phyloP scores from a whole-genome alignment of 192 early-diverging fungal species.

The Coemansia sp. region DNA sequence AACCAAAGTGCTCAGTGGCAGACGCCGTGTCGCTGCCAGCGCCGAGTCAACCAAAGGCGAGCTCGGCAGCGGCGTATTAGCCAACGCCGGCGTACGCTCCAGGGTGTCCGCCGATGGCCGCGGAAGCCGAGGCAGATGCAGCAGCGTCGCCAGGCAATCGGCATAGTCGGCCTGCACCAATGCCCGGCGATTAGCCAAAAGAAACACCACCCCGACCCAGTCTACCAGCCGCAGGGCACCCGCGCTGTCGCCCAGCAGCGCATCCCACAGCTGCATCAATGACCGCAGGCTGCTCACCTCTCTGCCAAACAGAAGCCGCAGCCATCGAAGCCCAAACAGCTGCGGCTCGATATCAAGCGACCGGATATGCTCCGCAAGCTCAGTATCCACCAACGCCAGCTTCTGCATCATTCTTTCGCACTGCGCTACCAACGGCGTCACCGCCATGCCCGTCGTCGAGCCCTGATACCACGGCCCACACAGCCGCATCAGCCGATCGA shows the following conservation, averaged over 20 bases:
- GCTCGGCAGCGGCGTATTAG: conserved; percentile 23
- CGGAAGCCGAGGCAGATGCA: conserved; percentile 59
- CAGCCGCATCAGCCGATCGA: conserved; percentile 75
- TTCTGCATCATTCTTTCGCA: conserved; percentile 73
- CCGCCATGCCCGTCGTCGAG: conserved; percentile 22
- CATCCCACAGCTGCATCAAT: conserved; percentile 82
- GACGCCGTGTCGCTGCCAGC: background rate
- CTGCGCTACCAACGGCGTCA: conserved; percentile 67
- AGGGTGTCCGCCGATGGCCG: conserved; percentile 37
- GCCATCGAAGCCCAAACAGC: conserved; percentile 92
- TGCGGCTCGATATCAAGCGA: conserved; percentile 86
- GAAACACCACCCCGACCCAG: conserved; percentile 74
- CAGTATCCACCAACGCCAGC: conserved; percentile 67
- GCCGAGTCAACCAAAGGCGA: background rate
- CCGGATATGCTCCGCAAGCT: conserved; percentile 68
- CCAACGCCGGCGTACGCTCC: conserved; percentile 32
- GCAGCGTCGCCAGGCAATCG: conserved; percentile 59
- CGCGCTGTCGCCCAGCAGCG: conserved; percentile 73
- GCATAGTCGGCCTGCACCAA: conserved; percentile 65
- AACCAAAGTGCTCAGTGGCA: conserved; percentile 14
- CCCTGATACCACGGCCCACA: conserved; percentile 83
- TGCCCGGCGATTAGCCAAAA: conserved; percentile 60
- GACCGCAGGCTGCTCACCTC: conserved; percentile 72
- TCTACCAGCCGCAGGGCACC: conserved; percentile 72
- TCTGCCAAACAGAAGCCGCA: conserved; percentile 85